Percentiles rank a stretch among this genome's conserved stretches.
These are phyloP conservation scores for Lentinula raphanica DNA, from an alignment of 768 basidiomycete species.

Conservation along the genomic window DNA sequence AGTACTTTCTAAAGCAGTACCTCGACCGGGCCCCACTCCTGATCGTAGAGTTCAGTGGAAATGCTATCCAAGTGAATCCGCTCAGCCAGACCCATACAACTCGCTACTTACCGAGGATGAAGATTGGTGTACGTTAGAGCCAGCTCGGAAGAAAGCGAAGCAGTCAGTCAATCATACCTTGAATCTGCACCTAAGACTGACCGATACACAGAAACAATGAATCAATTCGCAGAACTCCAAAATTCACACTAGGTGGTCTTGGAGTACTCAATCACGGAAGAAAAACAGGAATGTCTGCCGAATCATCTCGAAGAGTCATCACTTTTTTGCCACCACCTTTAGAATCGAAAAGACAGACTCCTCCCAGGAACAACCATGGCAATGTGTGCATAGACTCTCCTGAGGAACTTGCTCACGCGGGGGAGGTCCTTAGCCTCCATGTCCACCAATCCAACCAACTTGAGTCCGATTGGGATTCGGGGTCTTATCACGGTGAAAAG, in stretches of 20 bases:
- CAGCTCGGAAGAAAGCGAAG: slow-evolving; percentile 3
- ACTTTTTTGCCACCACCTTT: slow-evolving; percentile 21
- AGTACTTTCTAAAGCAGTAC: background rate
- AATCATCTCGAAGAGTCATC: slow-evolving; percentile 19
- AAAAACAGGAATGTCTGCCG: slow-evolving; percentile 19
- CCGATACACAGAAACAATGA: background rate
- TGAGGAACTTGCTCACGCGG: no score
- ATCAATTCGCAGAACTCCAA: background rate
- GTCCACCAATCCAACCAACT: no score
- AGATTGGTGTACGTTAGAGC: background rate
- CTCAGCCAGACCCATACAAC: background rate
- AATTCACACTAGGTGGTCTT: background rate
- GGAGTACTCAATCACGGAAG: background rate
- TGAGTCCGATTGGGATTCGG: no score
- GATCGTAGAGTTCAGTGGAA: background rate
- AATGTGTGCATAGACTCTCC: background rate
- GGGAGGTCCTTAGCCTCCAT: no score
- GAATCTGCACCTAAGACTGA: background rate
- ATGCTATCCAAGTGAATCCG: background rate
- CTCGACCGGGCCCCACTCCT: background rate
- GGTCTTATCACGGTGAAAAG: no score
- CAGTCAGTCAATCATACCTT: background rate
- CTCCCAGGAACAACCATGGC: background rate
- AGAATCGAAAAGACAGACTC: background rate
- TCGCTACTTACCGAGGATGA: slow-evolving; percentile 3